These are phyloP conservation scores for Aethionema arabicum DNA, from an alignment of 345 rosid species.

Conservation along the genomic window DNA sequence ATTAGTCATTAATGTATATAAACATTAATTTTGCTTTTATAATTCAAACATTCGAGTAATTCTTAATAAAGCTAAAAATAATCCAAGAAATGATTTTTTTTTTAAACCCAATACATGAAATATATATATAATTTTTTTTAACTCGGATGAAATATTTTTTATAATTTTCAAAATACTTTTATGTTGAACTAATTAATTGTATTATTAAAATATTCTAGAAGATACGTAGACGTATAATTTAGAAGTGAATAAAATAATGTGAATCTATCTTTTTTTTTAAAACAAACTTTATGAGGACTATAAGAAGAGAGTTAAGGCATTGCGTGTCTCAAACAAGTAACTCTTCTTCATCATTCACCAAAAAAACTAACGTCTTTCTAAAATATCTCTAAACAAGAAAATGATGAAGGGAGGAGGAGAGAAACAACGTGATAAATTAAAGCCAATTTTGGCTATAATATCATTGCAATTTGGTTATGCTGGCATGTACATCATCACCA, in stretches of 20 bases:
- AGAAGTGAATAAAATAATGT: slow-evolving; percentile 22
- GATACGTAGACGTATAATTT: slow-evolving; percentile 39
- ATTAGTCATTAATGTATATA: too few relatives aligned
- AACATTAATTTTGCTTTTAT: too few relatives aligned
- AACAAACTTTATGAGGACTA: slow-evolving; percentile 32
- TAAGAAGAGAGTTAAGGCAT: slow-evolving; percentile 24
- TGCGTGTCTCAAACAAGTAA: slow-evolving; percentile 31
- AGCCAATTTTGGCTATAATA: slow-evolving; percentile 76
- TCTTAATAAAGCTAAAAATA: too few relatives aligned
- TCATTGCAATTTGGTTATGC: slow-evolving; percentile 86
- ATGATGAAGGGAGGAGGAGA: slow-evolving; percentile 37
- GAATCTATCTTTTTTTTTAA: slow-evolving; percentile 25
- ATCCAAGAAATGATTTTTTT: too few relatives aligned
- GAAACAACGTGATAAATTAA: slow-evolving; percentile 37
- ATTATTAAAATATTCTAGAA: slow-evolving; percentile 28
- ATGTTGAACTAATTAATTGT: too few relatives aligned
- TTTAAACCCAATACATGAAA: too few relatives aligned
- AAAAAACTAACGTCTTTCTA: background rate
- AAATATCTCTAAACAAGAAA: background rate
- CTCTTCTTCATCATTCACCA: slow-evolving; percentile 24
- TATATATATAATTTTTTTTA: too few relatives aligned
- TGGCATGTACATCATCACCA: slow-evolving; percentile 75
- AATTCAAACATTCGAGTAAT: too few relatives aligned
- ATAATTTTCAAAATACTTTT: too few relatives aligned
- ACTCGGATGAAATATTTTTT: too few relatives aligned